Base-by-base conservation (phyloP, 2,329 filamentous ascomycete species). In the Botrytis galanthina region DNA sequence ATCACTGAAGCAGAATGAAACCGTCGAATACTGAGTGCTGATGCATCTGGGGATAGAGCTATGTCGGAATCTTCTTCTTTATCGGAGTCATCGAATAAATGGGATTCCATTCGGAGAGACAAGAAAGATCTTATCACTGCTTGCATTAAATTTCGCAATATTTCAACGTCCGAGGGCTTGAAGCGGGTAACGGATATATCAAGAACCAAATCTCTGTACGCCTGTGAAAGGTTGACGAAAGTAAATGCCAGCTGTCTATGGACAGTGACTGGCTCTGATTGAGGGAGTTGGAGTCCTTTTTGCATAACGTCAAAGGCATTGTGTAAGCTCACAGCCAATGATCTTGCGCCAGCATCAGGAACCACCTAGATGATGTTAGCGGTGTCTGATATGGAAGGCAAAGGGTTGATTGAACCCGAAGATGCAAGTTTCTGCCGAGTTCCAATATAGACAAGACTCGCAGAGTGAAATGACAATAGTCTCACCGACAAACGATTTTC, bases 151-250 rank as follows among this genome's bases (percentile, higher is more conserved):
- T 90, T 89, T 71, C 88, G 84, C 44, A 90, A 80, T 8, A 82
- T 80, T 54, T 82, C 80, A 32, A 88, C 82, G 77, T 89, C 87
- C 18, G 82, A 80, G 2, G 87, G 87, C 18, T 80, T 81, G 73
- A 89, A 87, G 1, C 85, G 83, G 1, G 87, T 88, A 6, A 89
- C 80, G 1, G 87, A 87, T n/a, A 89, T 83, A 71, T 89, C 88
- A 70, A 88, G 84, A 20, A 84, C 83, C 74, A 90, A 83, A 76
- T 90, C 88, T 78, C 88, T 84, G 74, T 87, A 85, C 3, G 85
- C 85, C 75, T 87, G 83, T 22, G 88, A 89, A 71, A 90, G 82
- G 73, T 87, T 84, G 74, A 89, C 86, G 73, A 89, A 89, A 0
- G 85, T 83, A 74, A 83, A 84, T 7, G 85, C 84, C 29, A 90